Evolutionary conservation across 1,284 basidiomycete species (phyloP), one percentile per base, ranked within the genome.

Genomic region (Phlebopus sp.): DNA sequence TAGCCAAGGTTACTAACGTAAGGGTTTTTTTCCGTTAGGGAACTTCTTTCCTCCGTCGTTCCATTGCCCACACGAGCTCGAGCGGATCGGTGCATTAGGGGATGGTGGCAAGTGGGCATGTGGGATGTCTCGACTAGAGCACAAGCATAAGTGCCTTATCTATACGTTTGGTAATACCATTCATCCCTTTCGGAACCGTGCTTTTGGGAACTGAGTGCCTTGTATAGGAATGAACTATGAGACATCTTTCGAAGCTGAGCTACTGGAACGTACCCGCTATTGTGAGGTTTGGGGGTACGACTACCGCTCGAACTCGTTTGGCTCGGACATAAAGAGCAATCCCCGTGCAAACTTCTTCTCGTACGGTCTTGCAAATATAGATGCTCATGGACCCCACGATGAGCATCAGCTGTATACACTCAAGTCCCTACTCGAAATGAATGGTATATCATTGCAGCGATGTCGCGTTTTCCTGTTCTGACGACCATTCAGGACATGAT

Each of bases 91-190:
- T 37, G 69, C 71, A 15, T 61, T 84, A 7, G 81, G 80, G 13
- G 82, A 84, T 59, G 84, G 84, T 15, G 82, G 82, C 17, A 85
- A 85, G 62, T 86, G 80, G 79, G 70, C 80, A 7, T 85, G 84
- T 55, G 82, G 83, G 1, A 55, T 84, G 19, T 77, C 78, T 29
- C 72, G 77, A 1, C 59, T 85, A 8, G 68, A 69, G 42, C 66
- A 75, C 44, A 82, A 83, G 62, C 67, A 62, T 15, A 69, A 80
- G 48, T 84, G 82, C 55, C 63, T 83, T 35, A 64, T 86, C 35
- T 86, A 85, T 54, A 78, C 81, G 1, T 73, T 83, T 44, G 82
- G 82, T 79, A 58, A 46, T 75, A 59, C 29, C 40, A 11, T 27
- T 32, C 10, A 8, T 15, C 3, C 36, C 7, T 36, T 29, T 34